Base-by-base conservation (phyloP, 805 yeast species). In the Clavispora vitiphila region DNA sequence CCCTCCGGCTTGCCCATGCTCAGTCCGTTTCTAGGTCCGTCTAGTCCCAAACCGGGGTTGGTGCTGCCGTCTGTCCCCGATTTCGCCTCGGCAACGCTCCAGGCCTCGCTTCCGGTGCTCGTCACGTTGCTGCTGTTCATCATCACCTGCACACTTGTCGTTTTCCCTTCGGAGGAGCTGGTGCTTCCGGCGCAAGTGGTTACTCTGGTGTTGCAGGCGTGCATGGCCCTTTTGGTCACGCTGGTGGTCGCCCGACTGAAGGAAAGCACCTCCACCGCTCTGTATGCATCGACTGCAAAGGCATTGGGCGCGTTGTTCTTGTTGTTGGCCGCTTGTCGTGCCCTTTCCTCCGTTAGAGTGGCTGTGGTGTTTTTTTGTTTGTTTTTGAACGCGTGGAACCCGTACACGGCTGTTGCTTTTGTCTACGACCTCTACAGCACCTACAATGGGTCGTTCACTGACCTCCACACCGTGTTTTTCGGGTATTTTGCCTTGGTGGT, bases 21-120 rank as follows among this genome's bases (percentile, higher is more conserved):
- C 21, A 39, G 39, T 29, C 38, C 45, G 19, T 37, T 25, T 26
- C 30, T n/a, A 26, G 30, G 16, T 15, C 30, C 30, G 20, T 15
- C 29, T 38, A 11, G 16, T 16, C 15, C 31, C 25, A n/a, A 36
- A 29, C n/a, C 42, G 7, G 26, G 9, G 21, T 11, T 35, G 39
- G 4, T 32, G 34, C 8, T 10, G 22, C 18, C 18, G 11, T 11
- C 20, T 30, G 34, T 9, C 24, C 40, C 16, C 50, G 30, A 35
- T 5, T 5, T 8, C 16, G 27, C 15, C 9, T 14, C 30, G n/a
- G 5, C 30, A 3, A 18, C n/a, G 19, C 26, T 61, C 24, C 37
- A 56, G 25, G 53, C 57, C n/a, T 55, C 68, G 3, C 48, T 65
- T 24, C 71, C 71, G 1, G 58, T 62, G 20, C 48, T 66, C 22